phyloP scores from a whole-genome alignment of 176 grass and related monocot species.

The Carex littledalei region DNA sequence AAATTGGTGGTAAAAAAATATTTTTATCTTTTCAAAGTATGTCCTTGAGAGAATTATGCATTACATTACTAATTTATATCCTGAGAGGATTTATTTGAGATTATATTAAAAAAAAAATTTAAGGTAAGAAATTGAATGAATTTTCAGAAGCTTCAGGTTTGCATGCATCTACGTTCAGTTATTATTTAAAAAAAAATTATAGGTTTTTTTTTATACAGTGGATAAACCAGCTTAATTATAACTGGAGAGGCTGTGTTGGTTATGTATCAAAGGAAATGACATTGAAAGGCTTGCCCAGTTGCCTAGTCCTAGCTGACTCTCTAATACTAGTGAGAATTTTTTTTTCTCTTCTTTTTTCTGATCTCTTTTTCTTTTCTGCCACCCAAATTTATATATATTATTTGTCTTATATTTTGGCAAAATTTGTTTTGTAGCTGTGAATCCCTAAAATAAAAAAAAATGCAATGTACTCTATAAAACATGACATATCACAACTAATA shows the following conservation, averaged over 20 bases:
- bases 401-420: not conserved
- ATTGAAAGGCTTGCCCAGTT: slow-evolving; percentile 27
- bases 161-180: too few relatives aligned
- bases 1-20: not conserved
- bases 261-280: slow-evolving; percentile 75
- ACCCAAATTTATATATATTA: not conserved
- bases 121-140: too few relatives aligned
- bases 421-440: not conserved
- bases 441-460: too few relatives aligned
- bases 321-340: too few relatives aligned
- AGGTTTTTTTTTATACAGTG: slow-evolving; percentile 87
- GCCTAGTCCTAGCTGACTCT: too few relatives aligned
- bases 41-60: slow-evolving; percentile 7
- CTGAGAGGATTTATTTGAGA: not conserved
- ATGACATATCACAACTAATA: too few relatives aligned
- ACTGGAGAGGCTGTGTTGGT: slow-evolving; percentile 69
- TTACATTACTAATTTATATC: not conserved
- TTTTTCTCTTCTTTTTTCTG: too few relatives aligned
- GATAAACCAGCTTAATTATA: slow-evolving; percentile 56
- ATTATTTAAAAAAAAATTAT: slow-evolving; percentile 17
- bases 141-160: too few relatives aligned
- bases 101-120: slow-evolving; percentile 6
- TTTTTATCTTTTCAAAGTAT: slow-evolving; percentile 1
- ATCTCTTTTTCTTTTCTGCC: not conserved
- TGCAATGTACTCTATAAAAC: too few relatives aligned